These are phyloP conservation scores for Aegle marmelos DNA, from an alignment of 345 rosid genomes.

Conservation along the genomic window DNA sequence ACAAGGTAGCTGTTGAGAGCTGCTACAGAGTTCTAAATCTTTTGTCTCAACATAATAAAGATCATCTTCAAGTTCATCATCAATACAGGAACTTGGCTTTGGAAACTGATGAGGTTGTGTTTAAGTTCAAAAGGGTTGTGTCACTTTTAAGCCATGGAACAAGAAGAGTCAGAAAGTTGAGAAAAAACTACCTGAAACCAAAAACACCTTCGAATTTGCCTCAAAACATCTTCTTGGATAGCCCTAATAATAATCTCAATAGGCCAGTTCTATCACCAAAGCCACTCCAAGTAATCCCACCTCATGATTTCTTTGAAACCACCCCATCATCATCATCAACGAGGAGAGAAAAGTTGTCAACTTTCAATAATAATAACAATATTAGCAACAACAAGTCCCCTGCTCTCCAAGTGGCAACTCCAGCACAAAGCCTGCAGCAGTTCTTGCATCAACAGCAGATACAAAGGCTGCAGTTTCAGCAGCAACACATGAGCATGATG, in stretches of 20 bases:
- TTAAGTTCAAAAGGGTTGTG: slow-evolving; percentile 53
- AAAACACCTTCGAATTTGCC: slow-evolving; percentile 47
- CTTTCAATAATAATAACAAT: not conserved
- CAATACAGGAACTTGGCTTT: slow-evolving; percentile 31
- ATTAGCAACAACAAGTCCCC: slow-evolving; percentile 13
- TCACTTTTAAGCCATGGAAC: slow-evolving; percentile 53
- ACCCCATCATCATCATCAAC: slow-evolving; percentile 1
- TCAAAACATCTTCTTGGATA: slow-evolving; percentile 54
- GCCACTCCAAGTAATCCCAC: slow-evolving; percentile 58
- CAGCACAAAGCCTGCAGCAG: slow-evolving; percentile 39
- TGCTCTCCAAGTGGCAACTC: slow-evolving; percentile 26
- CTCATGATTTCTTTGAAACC: slow-evolving; percentile 25
- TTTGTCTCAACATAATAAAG: slow-evolving; percentile 39
- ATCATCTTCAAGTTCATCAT: slow-evolving; percentile 31
- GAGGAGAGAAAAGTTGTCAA: slow-evolving; percentile 38
- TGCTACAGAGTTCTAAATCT: slow-evolving; percentile 53
- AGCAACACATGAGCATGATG: slow-evolving; percentile 23
- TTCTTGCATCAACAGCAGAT: slow-evolving; percentile 47
- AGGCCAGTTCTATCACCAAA: slow-evolving; percentile 52
- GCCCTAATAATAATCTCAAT: slow-evolving; percentile 25
- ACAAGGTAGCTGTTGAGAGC: slow-evolving; percentile 51
- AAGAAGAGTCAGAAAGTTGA: slow-evolving; percentile 46
- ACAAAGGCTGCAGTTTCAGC: slow-evolving; percentile 41
- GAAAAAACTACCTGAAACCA: slow-evolving; percentile 27
- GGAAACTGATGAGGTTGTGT: slow-evolving; percentile 54